phyloP scores from a whole-genome alignment of 306 rosid genomes.

The Mimosa bimucronata region DNA sequence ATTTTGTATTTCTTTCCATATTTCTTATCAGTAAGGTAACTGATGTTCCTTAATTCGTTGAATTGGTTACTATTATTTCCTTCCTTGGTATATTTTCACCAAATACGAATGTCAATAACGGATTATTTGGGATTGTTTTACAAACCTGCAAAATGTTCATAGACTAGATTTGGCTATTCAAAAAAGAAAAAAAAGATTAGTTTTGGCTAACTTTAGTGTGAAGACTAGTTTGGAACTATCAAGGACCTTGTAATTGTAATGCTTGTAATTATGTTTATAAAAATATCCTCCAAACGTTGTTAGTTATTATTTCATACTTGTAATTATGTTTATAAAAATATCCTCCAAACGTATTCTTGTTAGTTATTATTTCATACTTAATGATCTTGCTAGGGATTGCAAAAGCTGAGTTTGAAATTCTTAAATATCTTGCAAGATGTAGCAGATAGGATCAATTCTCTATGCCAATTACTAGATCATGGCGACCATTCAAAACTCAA shows the following conservation, averaged over 20 bases:
- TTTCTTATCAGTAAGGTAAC: constrained; percentile 26
- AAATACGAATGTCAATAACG: background rate
- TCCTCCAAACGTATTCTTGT: background rate
- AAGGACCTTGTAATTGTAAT: background rate
- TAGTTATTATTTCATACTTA: constrained; percentile 11
- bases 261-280: background rate
- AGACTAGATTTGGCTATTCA: background rate
- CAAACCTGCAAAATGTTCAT: background rate
- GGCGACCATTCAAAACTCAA: constrained; percentile 44
- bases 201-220: background rate
- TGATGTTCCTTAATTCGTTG: background rate
- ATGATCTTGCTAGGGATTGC: background rate
- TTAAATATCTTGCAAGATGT: constrained; percentile 35
- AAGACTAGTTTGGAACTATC: background rate
- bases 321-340: background rate
- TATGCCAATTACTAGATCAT: background rate
- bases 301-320: background rate
- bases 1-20: no score
- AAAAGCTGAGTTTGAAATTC: background rate
- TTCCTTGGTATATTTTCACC: background rate
- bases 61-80: background rate
- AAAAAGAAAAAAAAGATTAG: no score
- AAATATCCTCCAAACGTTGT: background rate
- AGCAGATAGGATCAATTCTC: constrained; percentile 37
- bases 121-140: background rate